Evolutionary conservation across 1,139 yeast species (phyloP).

Genomic region (Geotrichum macrosporum): DNA sequence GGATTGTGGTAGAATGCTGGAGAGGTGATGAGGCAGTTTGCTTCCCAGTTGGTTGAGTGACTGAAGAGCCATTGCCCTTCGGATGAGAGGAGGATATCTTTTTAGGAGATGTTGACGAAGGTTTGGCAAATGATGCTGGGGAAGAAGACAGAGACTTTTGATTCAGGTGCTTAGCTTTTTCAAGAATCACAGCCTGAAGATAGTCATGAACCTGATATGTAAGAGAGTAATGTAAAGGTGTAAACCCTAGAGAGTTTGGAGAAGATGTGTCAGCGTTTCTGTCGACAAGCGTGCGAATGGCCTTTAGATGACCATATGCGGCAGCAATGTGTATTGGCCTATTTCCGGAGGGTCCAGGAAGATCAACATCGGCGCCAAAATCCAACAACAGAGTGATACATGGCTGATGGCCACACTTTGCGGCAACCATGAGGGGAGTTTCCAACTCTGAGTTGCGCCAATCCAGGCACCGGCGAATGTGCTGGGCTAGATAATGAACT

Average conservation of each 20-base stretch:
- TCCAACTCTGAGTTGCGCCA: constrained; percentile 52
- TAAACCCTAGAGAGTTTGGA: constrained; percentile 62
- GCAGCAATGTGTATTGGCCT: constrained; percentile 78
- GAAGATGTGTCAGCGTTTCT: constrained; percentile 48
- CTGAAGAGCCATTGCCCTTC: too few relatives aligned
- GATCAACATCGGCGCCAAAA: constrained; percentile 70
- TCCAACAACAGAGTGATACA: constrained; percentile 69
- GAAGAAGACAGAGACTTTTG: constrained; percentile 22
- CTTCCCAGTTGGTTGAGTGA: neutral
- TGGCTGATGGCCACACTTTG: constrained; percentile 60
- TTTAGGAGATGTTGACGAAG: constrained; percentile 14
- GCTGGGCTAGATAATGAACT: constrained; percentile 73
- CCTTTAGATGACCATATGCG: constrained; percentile 65
- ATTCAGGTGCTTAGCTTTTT: constrained; percentile 22
- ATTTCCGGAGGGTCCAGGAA: constrained; percentile 58
- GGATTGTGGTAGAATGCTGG: constrained; percentile 15
- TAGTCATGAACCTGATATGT: constrained; percentile 39
- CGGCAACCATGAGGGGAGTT: constrained; percentile 68
- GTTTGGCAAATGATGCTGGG: constrained; percentile 19
- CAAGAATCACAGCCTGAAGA: constrained; percentile 35
- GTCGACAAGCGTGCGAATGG: constrained; percentile 56
- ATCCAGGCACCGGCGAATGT: constrained; percentile 67
- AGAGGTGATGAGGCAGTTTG: constrained; percentile 12
- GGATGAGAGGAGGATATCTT: too few relatives aligned
- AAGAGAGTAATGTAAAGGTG: constrained; percentile 48